Conservation (phyloP, 805 yeast genomes). For the Starmerella roubikii region DNA sequence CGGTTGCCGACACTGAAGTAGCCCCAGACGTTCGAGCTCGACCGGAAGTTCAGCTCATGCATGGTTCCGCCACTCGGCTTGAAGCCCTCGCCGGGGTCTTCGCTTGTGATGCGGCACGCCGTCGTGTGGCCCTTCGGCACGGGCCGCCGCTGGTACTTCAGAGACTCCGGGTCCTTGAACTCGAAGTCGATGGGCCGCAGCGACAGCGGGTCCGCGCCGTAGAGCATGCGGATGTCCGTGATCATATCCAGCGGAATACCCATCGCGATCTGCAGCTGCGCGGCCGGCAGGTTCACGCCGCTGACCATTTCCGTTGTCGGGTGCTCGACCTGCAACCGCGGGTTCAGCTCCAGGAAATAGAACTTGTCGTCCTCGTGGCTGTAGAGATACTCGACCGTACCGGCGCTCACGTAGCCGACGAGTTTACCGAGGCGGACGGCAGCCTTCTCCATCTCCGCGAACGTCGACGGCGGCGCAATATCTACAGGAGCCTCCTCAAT, state of each 20-base stretch:
- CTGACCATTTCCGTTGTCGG: slow-evolving; percentile 99
- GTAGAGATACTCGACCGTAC: slow-evolving; percentile 95
- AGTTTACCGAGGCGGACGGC: slow-evolving; percentile 94
- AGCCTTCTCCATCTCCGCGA: slow-evolving; percentile 85
- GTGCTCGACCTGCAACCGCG: slow-evolving; percentile 98
- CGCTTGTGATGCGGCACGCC: slow-evolving; percentile 97
- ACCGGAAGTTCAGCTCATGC: slow-evolving; percentile 92
- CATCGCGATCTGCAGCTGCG: slow-evolving; percentile 98
- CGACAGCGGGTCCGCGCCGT: slow-evolving; percentile 93
- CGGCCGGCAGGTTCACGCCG: slow-evolving; percentile 95
- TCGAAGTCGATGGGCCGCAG: slow-evolving; percentile 82
- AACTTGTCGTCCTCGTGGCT: slow-evolving; percentile 89
- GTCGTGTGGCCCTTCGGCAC: slow-evolving; percentile 97
- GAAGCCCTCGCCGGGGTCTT: slow-evolving; percentile 98
- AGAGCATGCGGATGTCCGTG: slow-evolving; percentile 78
- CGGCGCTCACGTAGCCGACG: slow-evolving; percentile 98
- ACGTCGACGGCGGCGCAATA: slow-evolving; percentile 74
- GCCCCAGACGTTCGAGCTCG: slow-evolving; percentile 98
- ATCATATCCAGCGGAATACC: slow-evolving; percentile 96
- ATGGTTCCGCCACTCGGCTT: slow-evolving; percentile 96
- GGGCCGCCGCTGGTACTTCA: slow-evolving; percentile 77
- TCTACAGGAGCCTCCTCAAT: slow-evolving; percentile 99
- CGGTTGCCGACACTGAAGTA: slow-evolving; percentile 93
- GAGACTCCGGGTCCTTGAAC: slow-evolving; percentile 58
- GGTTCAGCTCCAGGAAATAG: slow-evolving; percentile 91